Percentiles rank a stretch among this genome's conserved stretches.
These are phyloP conservation scores for Scalesia atractyloides DNA, from an alignment of 129 eudicot species.

Conservation along the genomic window DNA sequence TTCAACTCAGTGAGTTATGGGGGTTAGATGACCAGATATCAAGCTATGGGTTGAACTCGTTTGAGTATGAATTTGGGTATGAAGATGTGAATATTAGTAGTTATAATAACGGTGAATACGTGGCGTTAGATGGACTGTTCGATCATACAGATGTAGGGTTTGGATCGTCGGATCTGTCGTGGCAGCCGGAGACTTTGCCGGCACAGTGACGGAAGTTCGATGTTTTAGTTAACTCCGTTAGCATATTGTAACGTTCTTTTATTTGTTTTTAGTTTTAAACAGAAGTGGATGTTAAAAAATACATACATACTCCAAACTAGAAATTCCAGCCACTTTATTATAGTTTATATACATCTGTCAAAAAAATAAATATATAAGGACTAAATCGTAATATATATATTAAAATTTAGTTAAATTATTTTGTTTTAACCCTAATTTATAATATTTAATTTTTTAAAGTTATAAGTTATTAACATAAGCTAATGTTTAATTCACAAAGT, in stretches of 20 bases:
- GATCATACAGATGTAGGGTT: constrained; percentile 76
- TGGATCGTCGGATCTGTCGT: constrained; percentile 57
- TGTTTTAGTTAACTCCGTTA: constrained; percentile 11
- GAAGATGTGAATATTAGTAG: constrained; percentile 5
- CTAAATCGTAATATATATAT: too few species aligned
- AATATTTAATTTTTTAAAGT: too few species aligned
- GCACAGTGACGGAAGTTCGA: constrained; percentile 39
- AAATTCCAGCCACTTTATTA: background rate
- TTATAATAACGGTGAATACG: constrained; percentile 42
- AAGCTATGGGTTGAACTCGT: constrained; percentile 47
- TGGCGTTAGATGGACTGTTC: constrained; percentile 75
- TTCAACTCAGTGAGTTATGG: constrained; percentile 67
- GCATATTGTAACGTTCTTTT: constrained; percentile 34
- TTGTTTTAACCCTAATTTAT: too few species aligned
- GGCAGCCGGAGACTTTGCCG: constrained; percentile 68
- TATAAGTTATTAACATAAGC: too few species aligned
- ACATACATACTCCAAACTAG: background rate
- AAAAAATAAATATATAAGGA: too few species aligned
- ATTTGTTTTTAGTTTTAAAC: constrained; percentile 13
- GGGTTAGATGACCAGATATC: constrained; percentile 49
- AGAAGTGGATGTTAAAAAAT: background rate
- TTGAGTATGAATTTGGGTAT: constrained; percentile 50
- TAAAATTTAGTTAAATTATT: too few species aligned
- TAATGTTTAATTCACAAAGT: too few species aligned
- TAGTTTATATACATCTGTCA: too few species aligned